Evolutionary conservation across 1,139 yeast species (phyloP).

Genomic region (Suhomyces maxii): DNA sequence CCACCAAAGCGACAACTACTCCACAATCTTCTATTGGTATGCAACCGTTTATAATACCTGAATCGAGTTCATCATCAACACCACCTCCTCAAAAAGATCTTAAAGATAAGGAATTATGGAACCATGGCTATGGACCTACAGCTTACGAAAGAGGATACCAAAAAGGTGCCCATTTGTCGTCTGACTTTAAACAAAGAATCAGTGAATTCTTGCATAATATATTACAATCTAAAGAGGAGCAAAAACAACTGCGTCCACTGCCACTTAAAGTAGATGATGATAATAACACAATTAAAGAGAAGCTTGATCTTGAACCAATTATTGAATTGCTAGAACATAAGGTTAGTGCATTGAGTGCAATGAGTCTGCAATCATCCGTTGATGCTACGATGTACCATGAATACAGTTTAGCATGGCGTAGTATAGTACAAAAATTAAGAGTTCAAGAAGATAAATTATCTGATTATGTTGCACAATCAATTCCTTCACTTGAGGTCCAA

Average conservation of each 20-base stretch:
- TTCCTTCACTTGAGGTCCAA: conserved; percentile 7
- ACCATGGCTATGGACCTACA: conserved; percentile 30
- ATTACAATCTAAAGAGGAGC: background rate
- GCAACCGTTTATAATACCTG: conserved; percentile 27
- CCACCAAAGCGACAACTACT: background rate
- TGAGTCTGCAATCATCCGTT: conserved; percentile 26
- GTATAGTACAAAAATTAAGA: conserved; percentile 31
- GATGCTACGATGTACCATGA: conserved; percentile 33
- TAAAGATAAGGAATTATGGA: conserved; percentile 13
- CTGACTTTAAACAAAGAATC: conserved; percentile 22
- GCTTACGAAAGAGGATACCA: conserved; percentile 40
- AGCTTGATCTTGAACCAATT: conserved; percentile 39
- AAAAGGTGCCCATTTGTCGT: conserved; percentile 33
- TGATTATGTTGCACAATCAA: conserved; percentile 18
- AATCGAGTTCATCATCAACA: background rate
- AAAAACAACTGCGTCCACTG: background rate
- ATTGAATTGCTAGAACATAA: conserved; percentile 29
- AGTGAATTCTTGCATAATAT: conserved; percentile 11
- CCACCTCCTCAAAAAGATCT: background rate
- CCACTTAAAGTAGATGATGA: conserved; percentile 29
- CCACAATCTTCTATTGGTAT: conserved; percentile 22
- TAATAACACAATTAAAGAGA: conserved; percentile 34
- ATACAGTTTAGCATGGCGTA: conserved; percentile 38
- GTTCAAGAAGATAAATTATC: conserved; percentile 29
- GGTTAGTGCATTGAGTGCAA: conserved; percentile 30